These are phyloP conservation scores for Saccharomyces hybrid DNA, from an alignment of 1,139 yeast species.

Conservation along the genomic window DNA sequence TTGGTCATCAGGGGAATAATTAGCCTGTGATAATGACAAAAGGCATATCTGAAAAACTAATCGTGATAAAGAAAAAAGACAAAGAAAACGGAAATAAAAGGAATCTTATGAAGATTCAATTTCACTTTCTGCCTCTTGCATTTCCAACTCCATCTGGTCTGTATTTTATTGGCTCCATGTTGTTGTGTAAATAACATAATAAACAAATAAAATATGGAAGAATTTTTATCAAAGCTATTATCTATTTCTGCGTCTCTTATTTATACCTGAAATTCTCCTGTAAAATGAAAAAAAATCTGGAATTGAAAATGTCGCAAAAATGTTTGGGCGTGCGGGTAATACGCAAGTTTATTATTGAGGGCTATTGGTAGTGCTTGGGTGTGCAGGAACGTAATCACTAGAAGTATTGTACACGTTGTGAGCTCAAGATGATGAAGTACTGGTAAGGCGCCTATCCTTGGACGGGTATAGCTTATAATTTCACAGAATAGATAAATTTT, in stretches of 20 bases:
- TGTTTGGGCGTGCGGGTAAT: conserved; percentile 1
- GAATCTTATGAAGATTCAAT: background rate
- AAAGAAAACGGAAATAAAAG: background rate
- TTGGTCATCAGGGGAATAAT: conserved; percentile 31
- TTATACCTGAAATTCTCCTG: background rate
- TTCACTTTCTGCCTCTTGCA: background rate
- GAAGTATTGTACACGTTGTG: background rate
- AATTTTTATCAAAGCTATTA: no score
- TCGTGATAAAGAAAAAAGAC: background rate
- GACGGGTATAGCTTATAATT: background rate
- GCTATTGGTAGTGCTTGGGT: background rate
- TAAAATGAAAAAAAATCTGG: background rate
- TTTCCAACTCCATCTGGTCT: background rate
- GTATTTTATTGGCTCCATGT: no score
- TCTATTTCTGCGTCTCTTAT: background rate
- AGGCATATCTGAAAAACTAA: background rate
- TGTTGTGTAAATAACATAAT: no score
- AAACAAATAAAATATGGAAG: no score
- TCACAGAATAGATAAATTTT: background rate
- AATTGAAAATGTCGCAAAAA: background rate
- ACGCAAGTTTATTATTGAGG: background rate
- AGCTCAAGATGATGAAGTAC: background rate
- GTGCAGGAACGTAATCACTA: background rate
- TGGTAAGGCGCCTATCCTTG: background rate
- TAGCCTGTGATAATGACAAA: background rate